These are phyloP conservation scores for Eucalyptus curtisii DNA, from an alignment of 345 rosid genomes.

Conservation along the genomic window DNA sequence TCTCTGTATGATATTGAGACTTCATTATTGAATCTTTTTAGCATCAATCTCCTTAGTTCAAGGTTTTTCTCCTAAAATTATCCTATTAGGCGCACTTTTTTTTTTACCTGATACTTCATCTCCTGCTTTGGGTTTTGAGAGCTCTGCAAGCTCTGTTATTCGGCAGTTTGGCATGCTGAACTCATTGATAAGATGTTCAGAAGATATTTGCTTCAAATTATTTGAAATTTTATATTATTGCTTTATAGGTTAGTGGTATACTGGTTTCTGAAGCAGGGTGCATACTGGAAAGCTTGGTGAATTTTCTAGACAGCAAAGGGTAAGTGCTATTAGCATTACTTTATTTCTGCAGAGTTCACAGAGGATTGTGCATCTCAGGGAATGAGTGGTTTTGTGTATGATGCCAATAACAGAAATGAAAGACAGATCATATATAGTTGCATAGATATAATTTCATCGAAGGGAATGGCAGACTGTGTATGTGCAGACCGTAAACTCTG, in stretches of 20 bases:
- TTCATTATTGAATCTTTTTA: background rate
- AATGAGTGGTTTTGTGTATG: background rate
- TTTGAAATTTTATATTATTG: background rate
- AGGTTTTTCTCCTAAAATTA: background rate
- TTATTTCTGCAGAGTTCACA: background rate
- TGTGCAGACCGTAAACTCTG: background rate
- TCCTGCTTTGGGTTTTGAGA: background rate
- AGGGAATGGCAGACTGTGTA: background rate
- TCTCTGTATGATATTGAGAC: background rate
- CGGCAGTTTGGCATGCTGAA: background rate
- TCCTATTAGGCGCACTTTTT: background rate
- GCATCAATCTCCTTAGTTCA: background rate
- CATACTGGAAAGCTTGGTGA: conserved; percentile 78
- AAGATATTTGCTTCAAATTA: background rate
- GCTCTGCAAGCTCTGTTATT: background rate
- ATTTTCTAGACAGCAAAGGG: conserved; percentile 80
- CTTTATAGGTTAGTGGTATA: conserved; percentile 72
- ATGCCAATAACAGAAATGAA: background rate
- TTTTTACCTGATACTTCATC: background rate
- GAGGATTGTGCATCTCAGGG: background rate
- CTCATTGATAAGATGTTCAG: background rate
- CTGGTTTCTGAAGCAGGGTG: conserved; percentile 97
- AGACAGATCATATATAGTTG: background rate
- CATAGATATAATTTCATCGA: background rate
- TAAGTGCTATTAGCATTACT: conserved; percentile 6